Evolutionary conservation across 306 rosid genomes (phyloP), one percentile per base, ranked within the genome.

Genomic region (Dryas octopetala): DNA sequence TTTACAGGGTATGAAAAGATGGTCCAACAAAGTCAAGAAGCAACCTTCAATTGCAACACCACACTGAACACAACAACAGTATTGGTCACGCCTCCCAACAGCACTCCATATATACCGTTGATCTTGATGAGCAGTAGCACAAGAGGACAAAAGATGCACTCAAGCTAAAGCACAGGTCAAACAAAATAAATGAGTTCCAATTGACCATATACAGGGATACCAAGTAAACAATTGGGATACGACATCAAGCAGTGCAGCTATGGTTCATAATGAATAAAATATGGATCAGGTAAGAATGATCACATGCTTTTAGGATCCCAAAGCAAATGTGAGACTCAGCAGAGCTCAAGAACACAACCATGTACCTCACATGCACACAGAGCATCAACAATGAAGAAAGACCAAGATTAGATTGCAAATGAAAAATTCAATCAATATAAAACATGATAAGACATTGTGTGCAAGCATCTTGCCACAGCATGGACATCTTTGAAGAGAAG

Each of bases 21-120:
- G 48, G 66, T n/a, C 61, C 46, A 70, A n/a, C 62, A 23, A 17
- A 8, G 72, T 9, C 41, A 45, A 78, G 75, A 68, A 76, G 64
- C 84, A 76, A 74, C 59, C 79, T 64, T 75, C 12, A 55, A 62
- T 40, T 23, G 70, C 76, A 75, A 83, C 23, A 66, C 16, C 74
- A 79, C 64, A 67, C 46, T 78, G 82, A 63, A 17, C 74, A 60
- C 28, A 62, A 72, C 63, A 72, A 44, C 60, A 69, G 46, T 43
- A 65, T 43, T 14, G 32, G 74, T 51, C 62, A 50, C 52, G 73
- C 68, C 17, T 26, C 40, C 59, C 23, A 41, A 53, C 57, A 69
- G 6, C 73, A 9, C 32, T 14, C 55, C 50, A 16, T 12, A 66
- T 11, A 10, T 43, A 46, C 52, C 1, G 54, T 19, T 57, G 54